Base-by-base conservation (phyloP, 2,329 filamentous ascomycete genomes). In the Epichloe coenophiala region DNA sequence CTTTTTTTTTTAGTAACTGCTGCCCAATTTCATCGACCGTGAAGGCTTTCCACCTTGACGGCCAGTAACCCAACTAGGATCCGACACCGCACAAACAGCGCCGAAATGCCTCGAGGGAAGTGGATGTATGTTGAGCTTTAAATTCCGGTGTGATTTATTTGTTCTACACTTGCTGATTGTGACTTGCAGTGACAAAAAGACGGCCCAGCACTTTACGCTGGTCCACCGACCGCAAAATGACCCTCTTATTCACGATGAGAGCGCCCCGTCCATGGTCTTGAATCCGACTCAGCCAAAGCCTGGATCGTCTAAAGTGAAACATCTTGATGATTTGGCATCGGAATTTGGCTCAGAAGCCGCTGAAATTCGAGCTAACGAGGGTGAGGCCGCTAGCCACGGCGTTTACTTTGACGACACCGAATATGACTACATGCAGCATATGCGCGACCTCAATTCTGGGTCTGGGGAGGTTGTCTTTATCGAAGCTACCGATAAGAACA, bases 401-500 rank as follows among this genome's bases (percentile, higher is more conserved):
- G 80, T 98, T 56, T 98, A 86, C 74, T 98, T 78, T 67, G 94
- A 98, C 68, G 93, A 98, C 69, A 85, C 87, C 56, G 80, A 88
- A 62, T 98, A 98, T 69, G 93, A 98, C 68, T 98, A 98, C 71
- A 98, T 98, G 93, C 93, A 98, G 68, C 93, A 98, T 68, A 73
- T 98, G 76, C 85, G 89, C 50, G 93, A 97, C 60, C 71, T 98
- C n/a, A 83, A 83, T 51, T 68, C 73, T 42, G 88, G 78, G 5
- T 44, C 52, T 12, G 86, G 86, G 33, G 84, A 89, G 50, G 80
- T 84, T 33, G 82, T 90, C 45, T 97, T 95, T 63, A 77, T 98
- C 39, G 89, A 96, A 58, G 76, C 79, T n/a, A 76, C 78, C 48
- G 76, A 76, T 57, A 86, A 87, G 66, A 73, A 70, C 23, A 90